These are phyloP conservation scores for Colletotrichum tanaceti DNA, from an alignment of 2,329 filamentous ascomycete species.

Conservation along the genomic window DNA sequence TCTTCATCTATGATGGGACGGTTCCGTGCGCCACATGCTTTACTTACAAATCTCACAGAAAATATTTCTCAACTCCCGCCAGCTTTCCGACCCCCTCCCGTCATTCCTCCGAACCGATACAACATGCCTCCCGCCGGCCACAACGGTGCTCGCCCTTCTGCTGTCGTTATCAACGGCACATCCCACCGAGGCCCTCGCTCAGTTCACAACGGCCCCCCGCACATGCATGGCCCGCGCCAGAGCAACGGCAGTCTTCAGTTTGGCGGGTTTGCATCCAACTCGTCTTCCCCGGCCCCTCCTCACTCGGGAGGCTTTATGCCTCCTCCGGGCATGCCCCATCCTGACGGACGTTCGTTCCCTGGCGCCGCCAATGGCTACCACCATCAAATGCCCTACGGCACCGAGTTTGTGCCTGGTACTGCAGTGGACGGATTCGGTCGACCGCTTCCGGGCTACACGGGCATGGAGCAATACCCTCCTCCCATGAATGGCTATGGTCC, in stretches of 20 bases:
- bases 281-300: constrained; percentile 67
- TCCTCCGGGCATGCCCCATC: constrained; percentile 57
- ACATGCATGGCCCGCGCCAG: constrained; percentile 63
- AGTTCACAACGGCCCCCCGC: constrained; percentile 50
- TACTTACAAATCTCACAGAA: constrained; percentile 20
- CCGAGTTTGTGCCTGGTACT: constrained; percentile 51
- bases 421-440: constrained; percentile 54
- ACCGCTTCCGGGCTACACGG: constrained; percentile 49
- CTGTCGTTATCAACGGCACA: constrained; percentile 50
- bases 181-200: constrained; percentile 48
- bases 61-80: constrained; percentile 9
- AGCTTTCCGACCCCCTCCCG: constrained; percentile 46
- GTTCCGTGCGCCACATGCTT: neutral
- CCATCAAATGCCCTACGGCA: constrained; percentile 52
- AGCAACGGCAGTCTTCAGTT: constrained; percentile 69
- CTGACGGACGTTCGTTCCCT: constrained; percentile 50
- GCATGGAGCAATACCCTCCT: constrained; percentile 50
- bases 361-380: constrained; percentile 51
- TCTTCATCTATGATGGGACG: neutral
- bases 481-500: constrained; percentile 60
- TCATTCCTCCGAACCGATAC: constrained; percentile 52
- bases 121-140: constrained; percentile 51
- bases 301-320: constrained; percentile 60
- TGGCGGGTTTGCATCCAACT: constrained; percentile 66
- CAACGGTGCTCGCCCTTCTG: constrained; percentile 45